These are phyloP conservation scores for Skeletonema tropicum DNA, from an alignment of 108 stramenopile genomes.

Conservation along the genomic window DNA sequence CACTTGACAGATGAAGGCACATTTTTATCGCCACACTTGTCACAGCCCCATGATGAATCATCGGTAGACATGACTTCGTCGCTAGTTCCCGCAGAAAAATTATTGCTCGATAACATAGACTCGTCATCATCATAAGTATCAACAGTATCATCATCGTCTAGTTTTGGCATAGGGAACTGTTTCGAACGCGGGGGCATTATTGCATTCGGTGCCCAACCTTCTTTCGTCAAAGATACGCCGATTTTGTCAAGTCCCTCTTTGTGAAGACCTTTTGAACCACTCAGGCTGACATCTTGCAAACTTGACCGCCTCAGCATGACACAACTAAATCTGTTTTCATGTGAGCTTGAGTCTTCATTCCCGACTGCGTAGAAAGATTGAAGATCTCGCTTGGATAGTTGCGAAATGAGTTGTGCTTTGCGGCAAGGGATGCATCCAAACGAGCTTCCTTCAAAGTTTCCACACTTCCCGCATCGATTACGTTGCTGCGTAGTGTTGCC, in stretches of 20 bases:
- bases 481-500: conserved; percentile 7
- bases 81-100: conserved; percentile 2
- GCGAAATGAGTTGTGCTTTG: conserved; percentile 64
- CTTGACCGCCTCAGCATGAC: conserved; percentile 66
- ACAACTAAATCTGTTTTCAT: neutral
- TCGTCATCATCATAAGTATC: conserved; percentile 22
- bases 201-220: conserved; percentile 71
- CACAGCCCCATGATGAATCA: conserved; percentile 8
- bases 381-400: conserved; percentile 58
- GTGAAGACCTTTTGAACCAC: conserved; percentile 46
- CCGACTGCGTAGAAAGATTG: conserved; percentile 10
- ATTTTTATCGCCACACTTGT: conserved; percentile 15
- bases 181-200: conserved; percentile 61
- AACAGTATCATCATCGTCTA: conserved; percentile 1
- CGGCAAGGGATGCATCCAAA: conserved; percentile 75
- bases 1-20: conserved; percentile 10
- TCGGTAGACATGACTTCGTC: neutral
- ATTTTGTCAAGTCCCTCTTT: conserved; percentile 33
- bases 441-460: conserved; percentile 52
- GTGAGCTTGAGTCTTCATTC: conserved; percentile 18
- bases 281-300: conserved; percentile 48
- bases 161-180: conserved; percentile 37
- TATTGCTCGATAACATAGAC: conserved; percentile 6
- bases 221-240: conserved; percentile 49
- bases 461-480: conserved; percentile 72